phyloP scores from a whole-genome alignment of 1,284 basidiomycete species.

The Ganoderma lucidum region DNA sequence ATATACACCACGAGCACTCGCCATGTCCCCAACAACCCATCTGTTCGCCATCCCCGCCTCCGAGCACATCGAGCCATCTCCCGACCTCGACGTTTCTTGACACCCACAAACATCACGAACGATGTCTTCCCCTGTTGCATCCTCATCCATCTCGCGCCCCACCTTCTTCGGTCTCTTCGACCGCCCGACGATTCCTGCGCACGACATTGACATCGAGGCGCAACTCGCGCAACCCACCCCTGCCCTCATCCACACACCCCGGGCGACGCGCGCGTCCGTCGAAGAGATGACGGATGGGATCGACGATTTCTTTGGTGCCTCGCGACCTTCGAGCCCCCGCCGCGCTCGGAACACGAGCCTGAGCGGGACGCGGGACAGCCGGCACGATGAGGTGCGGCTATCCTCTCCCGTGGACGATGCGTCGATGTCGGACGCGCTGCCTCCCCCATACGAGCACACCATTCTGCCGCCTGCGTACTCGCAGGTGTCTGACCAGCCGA shows the following conservation, averaged over 20 bases:
- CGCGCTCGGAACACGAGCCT: conserved; percentile 23
- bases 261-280: conserved; percentile 18
- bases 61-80: background rate
- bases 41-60: conserved; percentile 7
- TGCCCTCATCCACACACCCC: conserved; percentile 20
- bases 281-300: conserved; percentile 32
- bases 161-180: conserved; percentile 31
- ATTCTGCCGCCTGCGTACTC: conserved; percentile 38
- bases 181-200: conserved; percentile 23
- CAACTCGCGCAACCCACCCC: conserved; percentile 18
- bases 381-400: conserved; percentile 35
- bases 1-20: conserved; percentile 14
- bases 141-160: conserved; percentile 21
- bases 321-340: conserved; percentile 21
- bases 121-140: conserved; percentile 23
- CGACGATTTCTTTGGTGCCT: conserved; percentile 43
- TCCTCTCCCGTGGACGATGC: conserved; percentile 19
- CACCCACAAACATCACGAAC: background rate
- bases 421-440: conserved; percentile 20
- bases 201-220: conserved; percentile 20
- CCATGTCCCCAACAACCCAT: conserved; percentile 19
- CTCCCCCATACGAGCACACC: conserved; percentile 39
- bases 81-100: conserved; percentile 9
- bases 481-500: conserved; percentile 39
- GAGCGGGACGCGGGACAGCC: conserved; percentile 39